Percentiles rank a stretch among this genome's conserved stretches.
phyloP scores from a whole-genome alignment of 345 rosid genomes.

The Aethionema arabicum region DNA sequence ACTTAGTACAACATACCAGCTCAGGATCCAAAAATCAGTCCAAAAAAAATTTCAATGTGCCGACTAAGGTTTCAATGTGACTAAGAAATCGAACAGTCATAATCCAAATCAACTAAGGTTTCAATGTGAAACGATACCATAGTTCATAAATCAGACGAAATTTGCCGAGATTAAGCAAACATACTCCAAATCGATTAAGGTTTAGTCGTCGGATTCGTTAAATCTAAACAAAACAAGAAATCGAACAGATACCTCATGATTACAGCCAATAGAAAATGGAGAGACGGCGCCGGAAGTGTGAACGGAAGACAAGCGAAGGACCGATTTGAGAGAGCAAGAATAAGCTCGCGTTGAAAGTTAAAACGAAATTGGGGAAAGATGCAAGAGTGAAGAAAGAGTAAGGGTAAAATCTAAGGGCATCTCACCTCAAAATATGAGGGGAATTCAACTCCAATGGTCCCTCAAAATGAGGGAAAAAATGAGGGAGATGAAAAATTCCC shows the following conservation, averaged over 20 bases:
- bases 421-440: no score
- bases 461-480: no score
- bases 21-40: neutral
- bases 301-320: neutral
- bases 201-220: neutral
- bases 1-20: conserved; percentile 13
- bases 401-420: neutral
- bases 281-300: conserved; percentile 5
- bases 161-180: neutral
- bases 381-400: conserved; percentile 17
- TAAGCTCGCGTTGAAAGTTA: conserved; percentile 1
- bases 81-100: no score
- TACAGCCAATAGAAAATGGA: neutral
- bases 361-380: conserved; percentile 7
- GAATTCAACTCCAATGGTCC: no score
- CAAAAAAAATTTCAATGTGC: no score
- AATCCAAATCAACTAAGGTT: neutral
- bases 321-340: conserved; percentile 8
- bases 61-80: no score
- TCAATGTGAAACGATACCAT: no score
- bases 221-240: conserved; percentile 5
- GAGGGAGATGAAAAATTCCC: no score
- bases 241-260: conserved; percentile 31
- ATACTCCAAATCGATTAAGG: conserved; percentile 6
- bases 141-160: conserved; percentile 1